Base-by-base conservation (phyloP, 768 basidiomycete genomes). In the Russula emetica region DNA sequence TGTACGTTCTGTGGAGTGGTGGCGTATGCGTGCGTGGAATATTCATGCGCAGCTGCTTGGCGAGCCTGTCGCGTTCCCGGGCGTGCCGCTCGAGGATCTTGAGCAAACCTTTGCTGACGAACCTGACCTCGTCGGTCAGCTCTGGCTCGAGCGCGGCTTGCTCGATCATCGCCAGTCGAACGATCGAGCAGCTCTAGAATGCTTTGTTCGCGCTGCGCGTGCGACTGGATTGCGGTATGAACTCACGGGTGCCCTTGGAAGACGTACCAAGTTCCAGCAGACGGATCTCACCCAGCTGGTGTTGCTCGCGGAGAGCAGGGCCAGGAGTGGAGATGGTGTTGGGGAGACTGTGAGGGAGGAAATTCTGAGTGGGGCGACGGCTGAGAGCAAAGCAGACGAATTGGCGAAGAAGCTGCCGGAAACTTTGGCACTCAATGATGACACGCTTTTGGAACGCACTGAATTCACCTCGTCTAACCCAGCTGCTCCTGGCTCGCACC, bases 391-490 rank as follows among this genome's bases (percentile, higher is more conserved):
- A 5, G 20, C 87, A 24, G 63, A 58, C 30, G 56, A 63, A 14
- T 45, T 54, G 58, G 45, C 53, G 40, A 63, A 63, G 34, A 62
- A 55, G 58, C 69, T 93, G 30, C 94, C 96, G n/a, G 85, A 91
- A 73, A 86, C 88, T 5, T 75, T 98, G 30, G 78, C 80, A 2
- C 80, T 98, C 53, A 96, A 98, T 74, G 97, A 98, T 74, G 97
- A 99, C 74, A 98, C 95, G 0, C 81, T 99, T 20, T 82, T 99
- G 45, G 97, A 99, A 76, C 86, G 90, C 69, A 98, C 96, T 0
- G 83, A 90, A 71, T 99, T 92, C 73, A 94, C 93, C 10, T 87
- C 88, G 13, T 87, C 91, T 2, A 77, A 78, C 52, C 76, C 85
- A 18, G 75, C 82, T 6, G 71, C 79, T 7, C 61, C 72, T 4